Evolutionary conservation across 768 basidiomycete genomes (phyloP).

Genomic region (Trametes punicea): DNA sequence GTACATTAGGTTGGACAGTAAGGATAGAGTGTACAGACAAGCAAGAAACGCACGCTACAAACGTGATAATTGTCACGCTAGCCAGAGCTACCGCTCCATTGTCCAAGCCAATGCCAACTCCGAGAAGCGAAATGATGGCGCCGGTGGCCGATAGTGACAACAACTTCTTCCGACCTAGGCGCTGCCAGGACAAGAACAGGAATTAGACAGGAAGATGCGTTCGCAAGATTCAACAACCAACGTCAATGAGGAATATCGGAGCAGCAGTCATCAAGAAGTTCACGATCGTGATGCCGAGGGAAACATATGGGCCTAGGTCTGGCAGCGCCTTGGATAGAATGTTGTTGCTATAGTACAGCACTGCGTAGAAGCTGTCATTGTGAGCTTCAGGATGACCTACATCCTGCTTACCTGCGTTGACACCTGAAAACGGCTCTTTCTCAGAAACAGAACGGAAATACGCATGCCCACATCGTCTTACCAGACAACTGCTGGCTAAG

Average conservation of each 20-base stretch:
- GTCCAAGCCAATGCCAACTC: conserved; percentile 71
- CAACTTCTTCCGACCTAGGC: conserved; percentile 68
- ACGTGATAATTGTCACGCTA: conserved; percentile 71
- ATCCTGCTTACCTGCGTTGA: conserved; percentile 60
- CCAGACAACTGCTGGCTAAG: conserved; percentile 77
- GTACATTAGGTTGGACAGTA: not conserved
- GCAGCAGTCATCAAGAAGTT: conserved; percentile 85
- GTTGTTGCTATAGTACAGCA: conserved; percentile 88
- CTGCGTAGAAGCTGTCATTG: conserved; percentile 34
- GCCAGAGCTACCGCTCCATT: conserved; percentile 55
- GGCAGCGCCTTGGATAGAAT: conserved; percentile 82
- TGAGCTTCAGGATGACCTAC: not conserved
- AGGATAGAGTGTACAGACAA: not conserved
- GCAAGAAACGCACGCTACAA: conserved; percentile 67
- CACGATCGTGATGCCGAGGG: conserved; percentile 78
- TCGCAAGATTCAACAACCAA: conserved; percentile 33
- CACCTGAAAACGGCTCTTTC: conserved; percentile 41
- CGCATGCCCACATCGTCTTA: conserved; percentile 25
- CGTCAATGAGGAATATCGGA: conserved; percentile 85
- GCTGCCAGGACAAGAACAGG: conserved; percentile 38
- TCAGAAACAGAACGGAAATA: not conserved
- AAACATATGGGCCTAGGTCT: conserved; percentile 74
- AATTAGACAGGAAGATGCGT: not conserved
- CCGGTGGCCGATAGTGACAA: conserved; percentile 66
- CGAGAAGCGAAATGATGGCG: conserved; percentile 59